Base-by-base conservation (phyloP, 2,329 filamentous ascomycete species). In the Stachybotrys chlorohalonatus region DNA sequence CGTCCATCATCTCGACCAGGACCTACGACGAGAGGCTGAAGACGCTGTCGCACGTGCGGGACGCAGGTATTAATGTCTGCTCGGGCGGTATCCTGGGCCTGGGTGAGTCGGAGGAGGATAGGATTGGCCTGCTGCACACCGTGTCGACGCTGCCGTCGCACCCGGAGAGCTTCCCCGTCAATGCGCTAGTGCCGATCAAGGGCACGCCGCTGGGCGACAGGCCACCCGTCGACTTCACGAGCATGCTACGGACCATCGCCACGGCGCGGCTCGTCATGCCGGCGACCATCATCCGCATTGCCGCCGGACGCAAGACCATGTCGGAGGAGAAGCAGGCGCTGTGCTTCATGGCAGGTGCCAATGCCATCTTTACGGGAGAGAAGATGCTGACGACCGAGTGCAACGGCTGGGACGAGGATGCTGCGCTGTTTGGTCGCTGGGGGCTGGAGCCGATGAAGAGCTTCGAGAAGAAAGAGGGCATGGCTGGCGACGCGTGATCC, bases 361-460 rank as follows among this genome's bases (percentile, higher is more conserved):
- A 96, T 64, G 91, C 91, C n/a, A 87, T 96, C 39, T 96, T 96
- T 67, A 96, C 91, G 0, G 91, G 91, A 8, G 91, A 96, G 75
- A 95, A 93, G 79, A 95, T 96, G 91, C 70, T 95, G 72, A 96
- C 91, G 5, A 96, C 91, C 0, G 89, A 91, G 55, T 95, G 90
- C 68, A 92, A 90, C 62, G 89, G 90, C 32, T 96, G 89, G 89
- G 90, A 94, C 58, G 89, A 95, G 71, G 91, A 96, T 65, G 85
- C 82, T 58, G 84, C 75, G 47, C 89, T 95, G 84, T 95, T 96
- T 73, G 81, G 85, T 2, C 80, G 83, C 52, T 95, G 90, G 87
- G 91, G 91, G 0, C 73, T 94, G 56, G 78, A 82, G 64, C 88
- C 90, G 1, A 95, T 96, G 90, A 75, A 75, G 70, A 77, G 72